Base-by-base conservation (phyloP, 1,284 basidiomycete species). In the Moesziomyces sp. region DNA sequence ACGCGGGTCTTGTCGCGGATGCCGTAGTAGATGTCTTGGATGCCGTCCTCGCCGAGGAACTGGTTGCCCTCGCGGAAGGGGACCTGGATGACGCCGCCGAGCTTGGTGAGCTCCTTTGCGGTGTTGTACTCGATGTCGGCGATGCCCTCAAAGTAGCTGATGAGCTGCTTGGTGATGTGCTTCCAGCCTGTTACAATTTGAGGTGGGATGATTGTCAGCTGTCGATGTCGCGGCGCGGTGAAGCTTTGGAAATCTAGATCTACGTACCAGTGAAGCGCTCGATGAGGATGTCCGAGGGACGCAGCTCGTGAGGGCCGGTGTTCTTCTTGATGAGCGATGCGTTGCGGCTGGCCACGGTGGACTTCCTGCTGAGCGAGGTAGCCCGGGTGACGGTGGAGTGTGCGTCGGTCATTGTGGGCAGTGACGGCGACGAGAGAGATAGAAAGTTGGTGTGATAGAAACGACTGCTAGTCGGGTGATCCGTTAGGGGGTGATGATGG, bases 1-100 rank as follows among this genome's bases (percentile, higher is more conserved):
- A 89, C 87, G 65, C 95, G 91, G 3, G 94, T 95, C 87, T 95
- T 96, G 88, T 98, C 94, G 33, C 85, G 85, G 76, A 99, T 91
- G 69, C 88, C 90, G 86, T 95, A 98, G 86, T 92, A 98, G 44
- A 97, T 90, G 83, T 98, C 96, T 90, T 95, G 83, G 43, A 83
- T 72, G 60, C 83, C 81, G 48, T 79, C 79, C 72, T 84, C 82
- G 50, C 79, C 80, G 53, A 82, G 69, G 81, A 80, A 81, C 70
- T 83, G 83, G 76, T 97, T 97, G 26, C 94, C 95, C 40, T 94
- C 90, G 52, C 91, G 88, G 87, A 98, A 98, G 2, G 97, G 97
- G 2, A 98, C 96, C 85, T 99, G 96, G 77, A 99, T 96, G 70
- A 98, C 94, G 11, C 92, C 93, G n/a, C 92, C 93, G 53, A 99